Base-by-base conservation (phyloP, 495 filamentous ascomycete species). In the Penicillium chermesinum region DNA sequence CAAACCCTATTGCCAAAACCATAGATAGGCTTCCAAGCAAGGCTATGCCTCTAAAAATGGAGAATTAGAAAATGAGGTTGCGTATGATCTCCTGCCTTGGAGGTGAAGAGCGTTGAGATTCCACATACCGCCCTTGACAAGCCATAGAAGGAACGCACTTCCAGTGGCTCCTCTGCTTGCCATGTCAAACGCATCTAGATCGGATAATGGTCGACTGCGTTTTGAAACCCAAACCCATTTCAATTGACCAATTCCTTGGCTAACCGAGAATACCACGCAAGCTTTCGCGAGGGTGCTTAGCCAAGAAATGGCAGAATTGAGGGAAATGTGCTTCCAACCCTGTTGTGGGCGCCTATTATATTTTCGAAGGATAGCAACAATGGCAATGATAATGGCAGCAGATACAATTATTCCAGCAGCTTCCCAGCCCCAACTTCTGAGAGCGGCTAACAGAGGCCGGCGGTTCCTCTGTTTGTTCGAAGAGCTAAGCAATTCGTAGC, bases 1-100 rank as follows among this genome's bases (percentile, higher is more conserved):
- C 35, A 13, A 37, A 37, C 6, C 38, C 38, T 17, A 41, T 20
- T 21, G 17, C 22, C 38, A 19, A 22, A 9, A 19, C 12, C 38
- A 41, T 41, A 41, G 38, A 41, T 2, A 41, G 21, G 32, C 6
- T 42, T 42, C n/a, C n/a, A n/a, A n/a, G n/a, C n/a, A n/a, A n/a
- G n/a, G n/a, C n/a, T n/a, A n/a, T n/a, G n/a, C n/a, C n/a, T n/a
- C n/a, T n/a, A n/a, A n/a, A n/a, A n/a, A n/a, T n/a, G n/a, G n/a
- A n/a, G n/a, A n/a, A n/a, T n/a, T n/a, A n/a, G n/a, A n/a, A n/a
- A n/a, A n/a, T n/a, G n/a, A n/a, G n/a, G n/a, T n/a, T n/a, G n/a
- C n/a, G n/a, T n/a, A n/a, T n/a, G n/a, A n/a, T n/a, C n/a, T n/a
- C n/a, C n/a, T n/a, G n/a, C n/a, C n/a, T n/a, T n/a, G n/a, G n/a